These are phyloP conservation scores for Penicillium thymicola DNA, from an alignment of 2,329 filamentous ascomycete genomes.

Conservation along the genomic window DNA sequence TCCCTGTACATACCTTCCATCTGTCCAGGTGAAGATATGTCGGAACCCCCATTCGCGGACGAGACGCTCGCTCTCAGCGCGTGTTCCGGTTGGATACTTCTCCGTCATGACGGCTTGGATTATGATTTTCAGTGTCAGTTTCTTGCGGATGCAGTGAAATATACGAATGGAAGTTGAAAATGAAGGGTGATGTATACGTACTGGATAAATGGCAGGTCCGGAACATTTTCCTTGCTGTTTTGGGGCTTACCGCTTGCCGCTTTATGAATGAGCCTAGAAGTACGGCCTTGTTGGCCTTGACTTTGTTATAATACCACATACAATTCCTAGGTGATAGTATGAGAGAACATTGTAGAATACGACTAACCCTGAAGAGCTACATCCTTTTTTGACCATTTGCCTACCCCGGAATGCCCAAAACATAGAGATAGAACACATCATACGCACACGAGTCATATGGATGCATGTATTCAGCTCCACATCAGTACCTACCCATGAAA, in stretches of 20 bases:
- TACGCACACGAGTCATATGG: not conserved
- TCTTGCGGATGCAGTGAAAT: not conserved
- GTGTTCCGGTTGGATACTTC: slow-evolving; percentile 33
- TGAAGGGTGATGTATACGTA: too few relatives aligned
- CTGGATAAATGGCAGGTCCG: not conserved
- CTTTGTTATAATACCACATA: too few relatives aligned
- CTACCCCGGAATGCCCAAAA: not conserved
- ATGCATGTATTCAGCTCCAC: not conserved
- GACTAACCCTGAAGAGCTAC: not conserved
- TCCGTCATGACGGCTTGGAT: slow-evolving; percentile 20
- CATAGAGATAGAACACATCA: not conserved
- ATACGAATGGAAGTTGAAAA: not conserved
- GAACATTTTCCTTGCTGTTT: not conserved
- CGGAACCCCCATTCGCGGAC: slow-evolving; percentile 59
- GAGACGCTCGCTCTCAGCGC: slow-evolving; percentile 50
- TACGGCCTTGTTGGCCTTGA: too few relatives aligned
- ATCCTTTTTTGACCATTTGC: not conserved
- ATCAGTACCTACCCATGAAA: too few relatives aligned
- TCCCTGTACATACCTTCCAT: slow-evolving; percentile 47
- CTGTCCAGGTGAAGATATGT: slow-evolving; percentile 61
- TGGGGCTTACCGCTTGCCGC: not conserved
- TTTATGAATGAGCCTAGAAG: not conserved
- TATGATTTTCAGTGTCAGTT: too few relatives aligned
- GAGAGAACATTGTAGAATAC: too few relatives aligned
- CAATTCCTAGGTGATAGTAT: too few relatives aligned